Conservation (phyloP, 2,329 filamentous ascomycete genomes). For the Fusarium vanettenii region DNA sequence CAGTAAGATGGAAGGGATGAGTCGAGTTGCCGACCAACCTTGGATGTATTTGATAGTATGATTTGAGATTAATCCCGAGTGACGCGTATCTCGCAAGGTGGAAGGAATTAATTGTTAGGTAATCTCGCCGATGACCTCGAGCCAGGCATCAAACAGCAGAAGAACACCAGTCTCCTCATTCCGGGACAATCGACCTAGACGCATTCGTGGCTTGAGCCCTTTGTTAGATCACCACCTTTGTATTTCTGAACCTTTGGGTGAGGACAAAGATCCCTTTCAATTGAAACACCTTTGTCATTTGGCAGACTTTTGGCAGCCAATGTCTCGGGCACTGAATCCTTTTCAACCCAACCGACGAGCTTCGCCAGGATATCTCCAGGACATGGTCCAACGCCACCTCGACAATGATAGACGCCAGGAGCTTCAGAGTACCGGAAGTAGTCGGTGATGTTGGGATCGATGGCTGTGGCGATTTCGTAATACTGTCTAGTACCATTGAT, state of each 20-base stretch:
- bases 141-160: background rate
- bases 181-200: background rate
- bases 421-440: background rate
- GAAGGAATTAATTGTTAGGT: too few relatives aligned
- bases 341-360: background rate
- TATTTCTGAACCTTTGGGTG: background rate
- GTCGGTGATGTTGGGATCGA: background rate
- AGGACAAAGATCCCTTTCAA: background rate
- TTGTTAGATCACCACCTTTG: background rate
- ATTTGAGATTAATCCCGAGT: background rate
- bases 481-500: background rate
- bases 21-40: background rate
- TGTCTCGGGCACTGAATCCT: background rate
- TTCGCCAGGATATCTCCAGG: background rate
- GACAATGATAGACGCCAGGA: background rate
- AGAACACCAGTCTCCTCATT: background rate
- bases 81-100: background rate
- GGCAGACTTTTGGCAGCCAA: background rate
- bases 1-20: background rate
- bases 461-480: background rate
- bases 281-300: background rate
- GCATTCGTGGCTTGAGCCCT: background rate
- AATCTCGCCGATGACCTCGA: background rate
- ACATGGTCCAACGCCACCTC: background rate
- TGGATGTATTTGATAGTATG: background rate